A percentile compares a stretch with the other conserved stretches of the same genome.
phyloP scores from a whole-genome alignment of 1,284 basidiomycete genomes.

The Marasmius oreades region DNA sequence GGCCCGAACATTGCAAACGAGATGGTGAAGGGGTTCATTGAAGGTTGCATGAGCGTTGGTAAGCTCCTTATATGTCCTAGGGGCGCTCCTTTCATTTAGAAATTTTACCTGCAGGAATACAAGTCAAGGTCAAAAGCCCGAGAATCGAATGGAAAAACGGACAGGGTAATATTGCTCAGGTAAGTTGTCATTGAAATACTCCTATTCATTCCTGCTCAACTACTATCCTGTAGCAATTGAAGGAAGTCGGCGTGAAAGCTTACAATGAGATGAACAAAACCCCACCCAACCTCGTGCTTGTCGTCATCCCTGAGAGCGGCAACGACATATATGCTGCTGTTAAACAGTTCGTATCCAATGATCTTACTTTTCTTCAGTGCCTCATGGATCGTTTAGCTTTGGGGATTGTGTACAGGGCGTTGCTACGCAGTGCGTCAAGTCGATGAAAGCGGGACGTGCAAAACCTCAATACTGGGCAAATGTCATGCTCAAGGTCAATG shows the following conservation, averaged over 20 bases:
- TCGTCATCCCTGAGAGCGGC: constrained; percentile 68
- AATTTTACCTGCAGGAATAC: background rate
- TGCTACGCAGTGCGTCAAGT: constrained; percentile 72
- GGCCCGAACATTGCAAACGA: constrained; percentile 18
- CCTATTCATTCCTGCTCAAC: background rate
- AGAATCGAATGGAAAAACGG: constrained; percentile 46
- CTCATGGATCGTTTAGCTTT: constrained; percentile 43
- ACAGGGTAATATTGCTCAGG: constrained; percentile 48
- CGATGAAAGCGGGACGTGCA: constrained; percentile 55
- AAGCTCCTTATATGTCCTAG: background rate
- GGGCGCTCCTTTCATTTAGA: background rate
- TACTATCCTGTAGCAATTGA: constrained; percentile 39
- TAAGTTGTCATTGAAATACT: constrained; percentile 21
- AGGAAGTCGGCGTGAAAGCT: constrained; percentile 34
- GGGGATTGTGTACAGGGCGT: constrained; percentile 69
- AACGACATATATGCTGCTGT: constrained; percentile 72
- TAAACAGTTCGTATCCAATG: constrained; percentile 58
- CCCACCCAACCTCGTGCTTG: constrained; percentile 57
- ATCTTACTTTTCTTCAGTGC: background rate
- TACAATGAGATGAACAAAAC: constrained; percentile 25
- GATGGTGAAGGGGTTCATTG: constrained; percentile 1
- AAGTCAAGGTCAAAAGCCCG: background rate
- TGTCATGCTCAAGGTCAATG: constrained; percentile 56
- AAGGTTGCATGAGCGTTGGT: constrained; percentile 1
- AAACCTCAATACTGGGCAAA: constrained; percentile 76